phyloP scores from a whole-genome alignment of 176 grass and related monocot species.

The Raddia guianensis region DNA sequence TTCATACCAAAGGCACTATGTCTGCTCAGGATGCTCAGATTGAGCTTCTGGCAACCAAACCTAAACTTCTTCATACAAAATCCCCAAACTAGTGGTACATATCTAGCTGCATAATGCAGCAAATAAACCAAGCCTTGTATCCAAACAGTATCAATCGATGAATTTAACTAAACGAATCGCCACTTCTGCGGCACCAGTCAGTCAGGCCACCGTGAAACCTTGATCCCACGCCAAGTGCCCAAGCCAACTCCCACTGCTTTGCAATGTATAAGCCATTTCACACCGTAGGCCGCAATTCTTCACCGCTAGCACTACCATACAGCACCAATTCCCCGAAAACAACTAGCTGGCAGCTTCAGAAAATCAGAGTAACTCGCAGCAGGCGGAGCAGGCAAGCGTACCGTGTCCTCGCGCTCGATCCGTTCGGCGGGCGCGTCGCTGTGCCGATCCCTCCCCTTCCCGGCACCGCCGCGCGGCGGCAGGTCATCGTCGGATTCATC shows the following conservation, averaged over 20 bases:
- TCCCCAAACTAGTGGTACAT: constrained; percentile 23
- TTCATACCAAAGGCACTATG: constrained; percentile 2
- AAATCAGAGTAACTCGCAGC: constrained; percentile 43
- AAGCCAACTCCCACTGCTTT: constrained; percentile 19
- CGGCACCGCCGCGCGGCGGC: constrained; percentile 35
- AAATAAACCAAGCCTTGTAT: constrained; percentile 8
- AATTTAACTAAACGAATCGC: background rate
- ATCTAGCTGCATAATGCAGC: constrained; percentile 5
- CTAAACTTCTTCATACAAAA: constrained; percentile 9
- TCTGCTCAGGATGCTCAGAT: constrained; percentile 22
- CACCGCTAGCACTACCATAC: background rate
- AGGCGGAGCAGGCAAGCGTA: constrained; percentile 34
- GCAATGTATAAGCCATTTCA: constrained; percentile 3
- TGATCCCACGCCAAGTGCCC: constrained; percentile 20
- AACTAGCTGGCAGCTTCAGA: constrained; percentile 27
- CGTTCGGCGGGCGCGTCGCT: constrained; percentile 59
- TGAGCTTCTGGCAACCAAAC: background rate
- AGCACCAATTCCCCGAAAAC: background rate
- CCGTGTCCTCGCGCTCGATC: constrained; percentile 76
- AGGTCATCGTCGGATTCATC: constrained; percentile 95
- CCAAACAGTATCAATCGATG: background rate
- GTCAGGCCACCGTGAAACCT: background rate
- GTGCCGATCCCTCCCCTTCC: constrained; percentile 57
- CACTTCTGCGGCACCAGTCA: constrained; percentile 11
- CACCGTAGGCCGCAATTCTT: constrained; percentile 1